phyloP scores from a whole-genome alignment of 225 moss, liverwort and hornwort genomes.

The Pleurozium schreberi region DNA sequence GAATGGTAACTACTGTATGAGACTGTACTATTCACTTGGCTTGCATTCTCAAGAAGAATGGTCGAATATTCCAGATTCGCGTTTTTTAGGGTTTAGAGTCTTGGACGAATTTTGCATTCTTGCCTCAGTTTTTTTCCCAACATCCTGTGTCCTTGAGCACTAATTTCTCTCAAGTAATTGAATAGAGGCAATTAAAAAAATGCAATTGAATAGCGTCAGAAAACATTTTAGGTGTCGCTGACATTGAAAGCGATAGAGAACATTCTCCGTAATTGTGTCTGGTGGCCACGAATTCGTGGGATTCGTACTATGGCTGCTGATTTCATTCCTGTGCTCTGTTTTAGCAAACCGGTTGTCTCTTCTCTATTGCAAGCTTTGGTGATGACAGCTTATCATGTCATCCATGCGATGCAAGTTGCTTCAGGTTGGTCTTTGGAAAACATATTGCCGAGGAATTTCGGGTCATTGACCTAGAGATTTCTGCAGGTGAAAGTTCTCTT shows the following conservation, averaged over 20 bases:
- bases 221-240: not conserved
- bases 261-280: not conserved
- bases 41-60: not conserved
- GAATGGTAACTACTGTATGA: not conserved
- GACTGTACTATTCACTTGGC: not conserved
- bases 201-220: not conserved
- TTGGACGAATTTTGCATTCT: not conserved
- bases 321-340: not conserved
- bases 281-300: not conserved
- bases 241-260: not conserved
- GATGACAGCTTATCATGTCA: not conserved
- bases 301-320: not conserved
- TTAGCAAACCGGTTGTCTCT: not conserved
- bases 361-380: not conserved
- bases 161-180: not conserved
- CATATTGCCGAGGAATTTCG: not conserved
- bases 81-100: no score
- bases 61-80: not conserved
- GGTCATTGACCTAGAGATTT: not conserved
- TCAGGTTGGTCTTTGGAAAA: not conserved
- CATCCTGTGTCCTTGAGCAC: not conserved
- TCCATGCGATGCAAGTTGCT: not conserved
- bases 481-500: conserved; percentile 42
- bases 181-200: not conserved
- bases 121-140: no score